These are phyloP conservation scores for Globisporangium uncinulatum DNA, from an alignment of 352 stramenopile species.

Conservation along the genomic window DNA sequence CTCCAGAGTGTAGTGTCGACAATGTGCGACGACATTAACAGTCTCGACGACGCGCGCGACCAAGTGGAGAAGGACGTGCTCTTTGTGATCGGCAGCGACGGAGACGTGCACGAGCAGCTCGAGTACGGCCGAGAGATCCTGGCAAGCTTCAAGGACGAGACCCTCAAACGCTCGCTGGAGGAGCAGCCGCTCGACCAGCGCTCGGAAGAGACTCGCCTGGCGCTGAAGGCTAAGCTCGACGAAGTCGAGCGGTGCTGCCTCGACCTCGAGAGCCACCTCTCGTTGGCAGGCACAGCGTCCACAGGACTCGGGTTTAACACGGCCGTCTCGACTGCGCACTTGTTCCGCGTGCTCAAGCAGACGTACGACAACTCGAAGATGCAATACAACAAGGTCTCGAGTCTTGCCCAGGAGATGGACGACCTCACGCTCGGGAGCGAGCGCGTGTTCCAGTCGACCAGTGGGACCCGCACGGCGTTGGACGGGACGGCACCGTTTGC, in stretches of 20 bases:
- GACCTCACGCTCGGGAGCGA: constrained; percentile 39
- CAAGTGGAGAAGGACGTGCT: constrained; percentile 65
- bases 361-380: constrained; percentile 73
- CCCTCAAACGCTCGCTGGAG: constrained; percentile 51
- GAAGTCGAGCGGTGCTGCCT: constrained; percentile 46
- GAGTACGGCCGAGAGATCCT: constrained; percentile 67
- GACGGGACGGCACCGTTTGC: constrained; percentile 14
- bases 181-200: constrained; percentile 63
- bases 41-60: constrained; percentile 47
- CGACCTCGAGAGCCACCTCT: constrained; percentile 46
- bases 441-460: constrained; percentile 16
- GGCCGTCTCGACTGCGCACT: constrained; percentile 31
- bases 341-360: constrained; percentile 68
- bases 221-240: constrained; percentile 39
- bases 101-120: constrained; percentile 69
- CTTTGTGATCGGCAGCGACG: constrained; percentile 74
- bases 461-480: constrained; percentile 11
- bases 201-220: constrained; percentile 47
- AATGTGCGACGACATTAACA: constrained; percentile 49
- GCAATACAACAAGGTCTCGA: constrained; percentile 62
- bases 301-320: constrained; percentile 8
- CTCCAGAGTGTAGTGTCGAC: constrained; percentile 30
- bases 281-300: constrained; percentile 24
- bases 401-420: constrained; percentile 45
- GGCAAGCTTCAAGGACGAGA: constrained; percentile 61